Evolutionary conservation across 83 land plant species (phyloP).

Genomic region (Picea abies): DNA sequence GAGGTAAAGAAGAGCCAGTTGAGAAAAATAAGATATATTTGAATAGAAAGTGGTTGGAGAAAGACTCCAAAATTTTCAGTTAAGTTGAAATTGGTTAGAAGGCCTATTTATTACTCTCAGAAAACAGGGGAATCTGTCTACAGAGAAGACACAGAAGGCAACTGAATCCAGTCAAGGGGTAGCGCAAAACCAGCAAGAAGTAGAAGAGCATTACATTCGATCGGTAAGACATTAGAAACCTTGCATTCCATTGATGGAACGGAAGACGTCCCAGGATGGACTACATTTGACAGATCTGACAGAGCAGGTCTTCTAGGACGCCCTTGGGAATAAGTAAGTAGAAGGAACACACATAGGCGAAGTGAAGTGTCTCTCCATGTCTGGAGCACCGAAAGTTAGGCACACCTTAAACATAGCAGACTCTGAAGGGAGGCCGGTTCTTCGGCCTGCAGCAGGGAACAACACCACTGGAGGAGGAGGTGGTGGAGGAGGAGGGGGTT

Average conservation of each 20-base stretch:
- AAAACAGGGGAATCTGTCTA: background rate
- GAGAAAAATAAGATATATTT: background rate
- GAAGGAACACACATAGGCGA: background rate
- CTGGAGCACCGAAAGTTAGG: slow-evolving; percentile 16
- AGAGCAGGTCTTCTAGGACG: too few species aligned
- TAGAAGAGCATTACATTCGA: background rate
- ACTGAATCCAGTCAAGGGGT: background rate
- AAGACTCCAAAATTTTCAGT: background rate
- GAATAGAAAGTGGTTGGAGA: background rate
- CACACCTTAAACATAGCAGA: slow-evolving; percentile 12
- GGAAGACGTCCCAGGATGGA: too few species aligned
- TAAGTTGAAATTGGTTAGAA: background rate
- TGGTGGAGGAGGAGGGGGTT: background rate
- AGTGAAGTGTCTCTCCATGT: slow-evolving; percentile 8
- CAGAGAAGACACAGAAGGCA: background rate
- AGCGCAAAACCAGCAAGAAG: background rate
- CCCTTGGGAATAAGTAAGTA: background rate
- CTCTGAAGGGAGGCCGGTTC: slow-evolving; percentile 17
- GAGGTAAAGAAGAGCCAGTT: background rate
- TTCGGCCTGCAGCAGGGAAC: slow-evolving; percentile 15
- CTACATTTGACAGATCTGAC: too few species aligned
- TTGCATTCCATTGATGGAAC: too few species aligned
- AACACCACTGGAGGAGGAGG: background rate
- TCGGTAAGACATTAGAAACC: too few species aligned
- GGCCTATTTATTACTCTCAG: background rate